Evolutionary conservation across 495 filamentous ascomycete species (phyloP).

Genomic region (Podospora conica): DNA sequence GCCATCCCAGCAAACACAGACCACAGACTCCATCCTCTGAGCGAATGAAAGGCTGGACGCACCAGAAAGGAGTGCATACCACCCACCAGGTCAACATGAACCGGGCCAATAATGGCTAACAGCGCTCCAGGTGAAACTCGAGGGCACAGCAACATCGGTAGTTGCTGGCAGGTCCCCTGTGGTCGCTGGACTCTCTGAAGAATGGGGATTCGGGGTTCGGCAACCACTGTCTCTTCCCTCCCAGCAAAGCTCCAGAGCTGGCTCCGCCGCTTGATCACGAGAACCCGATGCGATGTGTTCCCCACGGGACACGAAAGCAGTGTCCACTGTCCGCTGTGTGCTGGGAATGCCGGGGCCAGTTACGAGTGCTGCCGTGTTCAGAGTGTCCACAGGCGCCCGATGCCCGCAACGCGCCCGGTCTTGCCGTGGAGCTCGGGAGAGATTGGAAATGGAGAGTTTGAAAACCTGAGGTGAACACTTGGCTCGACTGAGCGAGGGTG

Average conservation of each 20-base stretch:
- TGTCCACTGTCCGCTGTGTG: neutral
- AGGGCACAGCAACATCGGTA: constrained; percentile 15
- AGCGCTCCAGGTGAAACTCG: constrained; percentile 20
- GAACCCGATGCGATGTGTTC: neutral
- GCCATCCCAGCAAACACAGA: constrained; percentile 11
- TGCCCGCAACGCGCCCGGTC: neutral
- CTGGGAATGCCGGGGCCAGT: neutral
- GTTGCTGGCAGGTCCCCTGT: neutral
- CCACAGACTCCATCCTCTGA: neutral
- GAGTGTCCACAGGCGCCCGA: constrained; percentile 4
- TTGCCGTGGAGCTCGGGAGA: constrained; percentile 5
- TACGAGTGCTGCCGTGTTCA: neutral
- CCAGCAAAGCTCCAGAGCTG: too few relatives aligned
- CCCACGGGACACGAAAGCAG: neutral
- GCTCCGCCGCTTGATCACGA: neutral
- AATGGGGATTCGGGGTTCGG: neutral
- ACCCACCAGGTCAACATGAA: neutral
- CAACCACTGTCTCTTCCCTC: neutral
- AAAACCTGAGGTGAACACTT: constrained; percentile 12
- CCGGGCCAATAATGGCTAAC: constrained; percentile 14
- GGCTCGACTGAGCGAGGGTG: constrained; percentile 14
- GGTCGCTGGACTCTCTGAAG: neutral
- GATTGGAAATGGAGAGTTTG: constrained; percentile 2
- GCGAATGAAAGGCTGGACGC: constrained; percentile 18
- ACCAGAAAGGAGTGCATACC: constrained; percentile 25